These are phyloP conservation scores for Crucibulum laeve DNA, from an alignment of 768 basidiomycete genomes.

Conservation along the genomic window DNA sequence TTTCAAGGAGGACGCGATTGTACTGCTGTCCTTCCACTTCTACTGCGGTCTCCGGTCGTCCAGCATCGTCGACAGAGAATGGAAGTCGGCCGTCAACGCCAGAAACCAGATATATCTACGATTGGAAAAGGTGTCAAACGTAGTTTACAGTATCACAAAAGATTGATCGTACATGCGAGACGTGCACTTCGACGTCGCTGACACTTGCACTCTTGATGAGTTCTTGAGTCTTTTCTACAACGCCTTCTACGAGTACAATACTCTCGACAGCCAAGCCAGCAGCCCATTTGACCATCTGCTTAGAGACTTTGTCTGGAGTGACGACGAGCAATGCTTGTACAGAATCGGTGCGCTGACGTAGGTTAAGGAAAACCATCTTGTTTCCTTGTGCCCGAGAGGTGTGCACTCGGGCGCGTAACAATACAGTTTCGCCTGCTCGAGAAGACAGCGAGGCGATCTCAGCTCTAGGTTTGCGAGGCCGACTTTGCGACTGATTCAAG, in stretches of 20 bases:
- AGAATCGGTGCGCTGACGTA: constrained; percentile 83
- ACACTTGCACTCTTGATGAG: constrained; percentile 91
- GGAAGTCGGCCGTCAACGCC: constrained; percentile 79
- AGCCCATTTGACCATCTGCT: constrained; percentile 97
- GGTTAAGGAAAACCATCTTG: constrained; percentile 92
- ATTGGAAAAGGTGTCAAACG: constrained; percentile 3
- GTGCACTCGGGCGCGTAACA: constrained; percentile 88
- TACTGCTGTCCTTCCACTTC: constrained; percentile 55
- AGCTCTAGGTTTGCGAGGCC: constrained; percentile 54
- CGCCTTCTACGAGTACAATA: constrained; percentile 87
- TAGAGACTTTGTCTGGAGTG: constrained; percentile 75
- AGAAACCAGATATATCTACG: constrained; percentile 76
- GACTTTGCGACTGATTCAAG: constrained; percentile 86
- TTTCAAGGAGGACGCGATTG: constrained; percentile 85
- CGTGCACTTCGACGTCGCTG: constrained; percentile 81
- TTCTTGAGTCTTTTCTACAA: constrained; percentile 73
- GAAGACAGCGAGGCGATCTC: constrained; percentile 63
- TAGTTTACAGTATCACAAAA: not conserved
- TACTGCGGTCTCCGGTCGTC: constrained; percentile 72
- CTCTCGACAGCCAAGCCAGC: constrained; percentile 76
- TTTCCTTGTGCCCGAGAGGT: constrained; percentile 88
- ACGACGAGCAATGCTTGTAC: constrained; percentile 83
- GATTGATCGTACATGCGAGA: constrained; percentile 61
- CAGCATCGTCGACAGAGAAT: constrained; percentile 91
- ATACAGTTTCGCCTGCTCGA: constrained; percentile 68